These are phyloP conservation scores for Monosporascus cannonballus DNA, from an alignment of 2,329 filamentous ascomycete species.

Conservation along the genomic window DNA sequence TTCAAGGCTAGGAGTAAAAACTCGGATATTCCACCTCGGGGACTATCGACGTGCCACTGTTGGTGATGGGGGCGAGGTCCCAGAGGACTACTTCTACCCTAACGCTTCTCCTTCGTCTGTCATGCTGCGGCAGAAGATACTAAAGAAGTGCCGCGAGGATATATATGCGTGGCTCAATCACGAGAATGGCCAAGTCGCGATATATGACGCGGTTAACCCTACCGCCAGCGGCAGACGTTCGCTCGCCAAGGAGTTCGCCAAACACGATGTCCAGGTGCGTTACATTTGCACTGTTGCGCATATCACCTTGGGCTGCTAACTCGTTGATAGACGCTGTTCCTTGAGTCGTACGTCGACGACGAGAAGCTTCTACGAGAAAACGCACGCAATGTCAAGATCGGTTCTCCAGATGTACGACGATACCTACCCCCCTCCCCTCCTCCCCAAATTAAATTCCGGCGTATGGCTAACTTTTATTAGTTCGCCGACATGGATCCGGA, in stretches of 20 bases:
- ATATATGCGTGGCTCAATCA: constrained; percentile 96
- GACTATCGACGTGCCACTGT: constrained; percentile 93
- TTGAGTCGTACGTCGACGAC: constrained; percentile 92
- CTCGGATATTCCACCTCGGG: constrained; percentile 92
- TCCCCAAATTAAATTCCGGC: not conserved
- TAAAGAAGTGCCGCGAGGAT: constrained; percentile 95
- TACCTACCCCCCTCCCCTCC: too few species aligned
- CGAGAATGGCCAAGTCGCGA: constrained; percentile 96
- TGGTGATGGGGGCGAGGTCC: constrained; percentile 75
- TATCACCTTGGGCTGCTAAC: constrained; percentile 1
- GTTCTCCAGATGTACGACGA: constrained; percentile 72
- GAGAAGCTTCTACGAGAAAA: constrained; percentile 93
- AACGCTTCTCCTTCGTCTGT: constrained; percentile 89
- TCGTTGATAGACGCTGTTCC: constrained; percentile 73
- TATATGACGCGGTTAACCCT: constrained; percentile 97
- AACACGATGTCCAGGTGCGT: constrained; percentile 82
- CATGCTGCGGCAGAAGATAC: constrained; percentile 91
- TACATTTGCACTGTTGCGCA: not conserved
- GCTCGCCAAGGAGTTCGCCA: constrained; percentile 93
- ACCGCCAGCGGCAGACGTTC: constrained; percentile 74
- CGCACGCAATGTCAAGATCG: constrained; percentile 95
- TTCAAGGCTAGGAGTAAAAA: constrained; percentile 86
- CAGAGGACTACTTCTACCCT: constrained; percentile 96
- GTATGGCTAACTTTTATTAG: constrained; percentile 32
- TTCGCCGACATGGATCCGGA: constrained; percentile 89